A percentile compares a stretch with the other conserved stretches of the same genome.
Evolutionary conservation across 2,329 filamentous ascomycete genomes (phyloP).

Genomic region (Aspergillus luchuensis): DNA sequence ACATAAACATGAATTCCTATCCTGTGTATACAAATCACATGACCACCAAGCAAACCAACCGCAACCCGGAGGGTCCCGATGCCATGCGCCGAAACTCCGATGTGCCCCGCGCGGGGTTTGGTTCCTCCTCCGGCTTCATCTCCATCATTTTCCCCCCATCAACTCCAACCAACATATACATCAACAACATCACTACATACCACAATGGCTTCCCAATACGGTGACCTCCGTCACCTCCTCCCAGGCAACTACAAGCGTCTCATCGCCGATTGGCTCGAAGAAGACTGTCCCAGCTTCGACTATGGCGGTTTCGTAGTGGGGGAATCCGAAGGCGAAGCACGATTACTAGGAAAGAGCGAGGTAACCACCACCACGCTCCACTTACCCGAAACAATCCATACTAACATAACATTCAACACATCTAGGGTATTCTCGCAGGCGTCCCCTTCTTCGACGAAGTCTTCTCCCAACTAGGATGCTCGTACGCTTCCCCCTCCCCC

Average conservation of each 20-base stretch:
- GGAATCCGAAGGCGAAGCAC: conserved; percentile 46
- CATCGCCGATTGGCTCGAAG: conserved; percentile 83
- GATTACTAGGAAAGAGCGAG: conserved; percentile 59
- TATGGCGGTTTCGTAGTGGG: conserved; percentile 97
- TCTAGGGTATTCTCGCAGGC: conserved; percentile 77
- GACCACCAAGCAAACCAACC: not conserved
- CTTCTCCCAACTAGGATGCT: conserved; percentile 84
- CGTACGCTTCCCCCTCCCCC: conserved; percentile 44
- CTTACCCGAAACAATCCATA: too few species aligned
- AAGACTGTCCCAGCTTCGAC: conserved; percentile 95
- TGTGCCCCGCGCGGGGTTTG: conserved; percentile 5
- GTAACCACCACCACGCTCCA: conserved; percentile 33
- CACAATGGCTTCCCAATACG: conserved; percentile 57
- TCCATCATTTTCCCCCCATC: not conserved
- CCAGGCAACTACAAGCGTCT: conserved; percentile 81
- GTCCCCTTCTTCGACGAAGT: conserved; percentile 95
- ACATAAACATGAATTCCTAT: too few species aligned
- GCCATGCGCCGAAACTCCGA: not conserved
- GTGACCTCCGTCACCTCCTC: conserved; percentile 71
- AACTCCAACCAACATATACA: not conserved
- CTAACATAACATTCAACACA: not conserved
- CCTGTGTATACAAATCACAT: not conserved
- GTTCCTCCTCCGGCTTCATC: not conserved
- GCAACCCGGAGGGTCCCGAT: conserved; percentile 3
- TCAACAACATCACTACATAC: conserved; percentile 27